Base-by-base conservation (phyloP, 371 early-diverging fungal species). In the Syncephalastrum sp. region DNA sequence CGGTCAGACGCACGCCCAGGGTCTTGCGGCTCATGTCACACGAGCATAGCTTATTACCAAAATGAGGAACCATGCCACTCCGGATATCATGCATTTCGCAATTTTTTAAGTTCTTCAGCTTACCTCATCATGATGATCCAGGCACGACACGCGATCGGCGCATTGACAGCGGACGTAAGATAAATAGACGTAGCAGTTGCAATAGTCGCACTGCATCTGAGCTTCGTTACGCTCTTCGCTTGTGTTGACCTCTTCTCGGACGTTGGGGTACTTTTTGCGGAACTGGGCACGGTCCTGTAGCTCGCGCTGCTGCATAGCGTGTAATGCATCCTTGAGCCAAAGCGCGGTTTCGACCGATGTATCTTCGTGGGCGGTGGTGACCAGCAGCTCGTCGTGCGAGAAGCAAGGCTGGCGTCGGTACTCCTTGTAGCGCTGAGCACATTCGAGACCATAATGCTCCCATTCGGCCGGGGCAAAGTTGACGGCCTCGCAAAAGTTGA, bases 401-500 rank as follows among this genome's bases (percentile, higher is more conserved):
- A 97, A 98, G 6, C 94, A 95, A 1, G 97, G 98, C 41, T 82
- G 85, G 49, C 89, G 87, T 45, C 77, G 77, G 58, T 87, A 89
- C 48, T 79, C 78, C 51, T 87, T 83, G 73, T 98, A 98, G 16
- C 90, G 85, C 46, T 84, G 69, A 4, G 85, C 88, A 65, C 94
- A 93, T 33, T 82, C 83, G 1, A 83, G 58, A n/a, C 94, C 97
- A 68, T 73, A 89, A 2, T 89, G 83, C 17, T 94, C 71, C 98
- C 98, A 98, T 65, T 96, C 92, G 5, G 87, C 76, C 4, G 91
- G 85, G 6, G 95, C 94, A 81, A 97, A 97, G 72, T 98, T 98
- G 50, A 97, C 97, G 0, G 98, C 97, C 70, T 98, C 98, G 47
- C 91, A 91, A 66, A 93, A 91, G 74, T 97, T 97, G 65, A 96